A percentile compares a stretch with the other conserved stretches of the same genome.
phyloP scores from a whole-genome alignment of 768 basidiomycete genomes.

The Mrakia blollopis region DNA sequence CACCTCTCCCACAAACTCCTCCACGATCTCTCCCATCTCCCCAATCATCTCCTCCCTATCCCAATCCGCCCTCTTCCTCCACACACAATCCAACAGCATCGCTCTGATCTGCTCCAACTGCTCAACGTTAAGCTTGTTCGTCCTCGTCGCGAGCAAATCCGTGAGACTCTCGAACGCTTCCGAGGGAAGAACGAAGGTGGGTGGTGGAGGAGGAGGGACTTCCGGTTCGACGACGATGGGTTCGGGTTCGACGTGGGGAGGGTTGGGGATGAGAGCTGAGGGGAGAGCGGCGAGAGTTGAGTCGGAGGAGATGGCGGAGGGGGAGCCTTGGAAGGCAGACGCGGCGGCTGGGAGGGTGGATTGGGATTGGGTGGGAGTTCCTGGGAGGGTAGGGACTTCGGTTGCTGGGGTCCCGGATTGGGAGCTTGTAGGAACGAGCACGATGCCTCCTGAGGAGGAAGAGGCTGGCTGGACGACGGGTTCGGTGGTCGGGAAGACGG shows the following conservation, averaged over 20 bases:
- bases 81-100: conserved; percentile 69
- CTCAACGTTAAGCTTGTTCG: conserved; percentile 66
- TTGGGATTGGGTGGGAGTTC: background rate
- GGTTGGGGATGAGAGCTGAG: background rate
- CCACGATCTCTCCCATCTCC: background rate
- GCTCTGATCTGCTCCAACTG: conserved; percentile 92
- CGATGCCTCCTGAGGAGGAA: background rate
- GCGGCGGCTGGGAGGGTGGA: background rate
- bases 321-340: background rate
- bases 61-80: conserved; percentile 79
- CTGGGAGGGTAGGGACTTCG: background rate
- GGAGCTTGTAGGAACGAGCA: background rate
- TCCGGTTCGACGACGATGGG: background rate
- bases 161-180: conserved; percentile 52
- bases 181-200: conserved; percentile 67
- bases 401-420: background rate
- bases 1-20: conserved; percentile 60
- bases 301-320: background rate
- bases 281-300: background rate
- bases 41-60: conserved; percentile 61
- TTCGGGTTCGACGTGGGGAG: background rate
- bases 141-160: conserved; percentile 52
- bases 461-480: background rate
- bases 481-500: conserved; percentile 3
- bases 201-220: conserved; percentile 53